Evolutionary conservation across 345 rosid species (phyloP), one percentile per base, ranked within the genome.

Genomic region (Lumnitzera littorea): DNA sequence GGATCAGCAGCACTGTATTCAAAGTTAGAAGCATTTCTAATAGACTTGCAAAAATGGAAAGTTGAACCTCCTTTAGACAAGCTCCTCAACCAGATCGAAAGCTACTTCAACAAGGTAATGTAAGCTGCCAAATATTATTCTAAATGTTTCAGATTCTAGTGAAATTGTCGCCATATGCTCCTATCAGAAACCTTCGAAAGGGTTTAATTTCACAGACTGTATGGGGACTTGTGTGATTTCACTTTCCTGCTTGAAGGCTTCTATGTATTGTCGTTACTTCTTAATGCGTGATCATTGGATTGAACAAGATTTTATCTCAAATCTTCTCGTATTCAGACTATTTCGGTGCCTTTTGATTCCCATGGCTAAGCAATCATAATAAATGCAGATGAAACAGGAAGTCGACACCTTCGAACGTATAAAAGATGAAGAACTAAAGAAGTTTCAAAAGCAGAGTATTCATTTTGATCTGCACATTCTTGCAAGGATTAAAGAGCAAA

Each of bases 381-480:
- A 11, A 25, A 47, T 46, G 66, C 70, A 94, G 95, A 78, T 88
- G 49, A 94, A 86, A 78, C 86, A 78, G 65, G 95, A 88, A 58
- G 67, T 86, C 0, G 96, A 90, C 15, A 63, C 79, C 13, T 47
- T 94, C 54, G 97, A 94, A 50, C 71, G 87, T 20, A 84, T 71
- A 62, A 94, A 84, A 76, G 97, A 90, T 24, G 97, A 88, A 50
- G 95, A 90, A 62, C 52, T 71, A 57, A 90, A 90, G 84, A 90
- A 86, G 70, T 84, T 90, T 50, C 81, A 61, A 60, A 75, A 80
- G 66, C 90, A 90, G 62, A 83, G 79, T 11, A 83, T 94, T 50
- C 71, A 78, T 15, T 86, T 90, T 51, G 92, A 90, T 74, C 84
- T 90, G 78, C 66, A 71, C 49, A 69, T 90, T 66, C 80, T 94